Base-by-base conservation (phyloP, 371 early-diverging fungal genomes). In the Syncephalastrum racemosum region DNA sequence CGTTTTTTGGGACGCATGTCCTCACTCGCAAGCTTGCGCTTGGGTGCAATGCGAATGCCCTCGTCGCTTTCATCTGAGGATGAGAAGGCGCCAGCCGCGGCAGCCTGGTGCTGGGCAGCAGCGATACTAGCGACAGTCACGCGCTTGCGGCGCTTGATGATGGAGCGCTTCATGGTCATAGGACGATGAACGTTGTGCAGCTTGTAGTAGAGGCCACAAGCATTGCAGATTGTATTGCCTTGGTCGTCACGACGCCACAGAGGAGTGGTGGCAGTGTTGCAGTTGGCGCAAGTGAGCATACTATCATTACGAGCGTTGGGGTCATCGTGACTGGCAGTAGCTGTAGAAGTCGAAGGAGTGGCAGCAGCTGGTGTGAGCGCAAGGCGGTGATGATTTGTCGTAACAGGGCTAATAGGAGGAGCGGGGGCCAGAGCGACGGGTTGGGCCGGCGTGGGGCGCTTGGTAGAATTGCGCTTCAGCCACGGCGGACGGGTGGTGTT, bases 191-290 rank as follows among this genome's bases (percentile, higher is more conserved):
- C 69, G 58, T 65, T 73, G 60, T 93, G 92, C 6, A 89, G 67
- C 58, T 86, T 87, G 57, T 79, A 86, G 60, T 92, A 92, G 31
- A 93, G 75, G 36, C 91, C 91, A 64, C 92, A 92, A 0, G 91
- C 91, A 66, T 91, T 92, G 74, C 92, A 92, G 40, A 90, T 78
- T 18, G 78, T 68, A 25, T 85, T 77, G 6, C 88, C 89, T 27
- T 81, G 68, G 52, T 75, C 80, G 58, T 85, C 83, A 54, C 91
- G 73, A 43, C 95, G 69, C 95, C 95, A 94, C 15, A 90, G 77
- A 10, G 92, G 92, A 3, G 94, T 93, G n/a, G 77, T 81, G 10
- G 82, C 83, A 0, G 90, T 88, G 15, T 67, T 62, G 68, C 93
- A 93, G 66, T 93, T 91, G 41, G 77, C 73, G 65, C 93, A 93